phyloP scores from a whole-genome alignment of 495 filamentous ascomycete species.

The Viridothelium virens region DNA sequence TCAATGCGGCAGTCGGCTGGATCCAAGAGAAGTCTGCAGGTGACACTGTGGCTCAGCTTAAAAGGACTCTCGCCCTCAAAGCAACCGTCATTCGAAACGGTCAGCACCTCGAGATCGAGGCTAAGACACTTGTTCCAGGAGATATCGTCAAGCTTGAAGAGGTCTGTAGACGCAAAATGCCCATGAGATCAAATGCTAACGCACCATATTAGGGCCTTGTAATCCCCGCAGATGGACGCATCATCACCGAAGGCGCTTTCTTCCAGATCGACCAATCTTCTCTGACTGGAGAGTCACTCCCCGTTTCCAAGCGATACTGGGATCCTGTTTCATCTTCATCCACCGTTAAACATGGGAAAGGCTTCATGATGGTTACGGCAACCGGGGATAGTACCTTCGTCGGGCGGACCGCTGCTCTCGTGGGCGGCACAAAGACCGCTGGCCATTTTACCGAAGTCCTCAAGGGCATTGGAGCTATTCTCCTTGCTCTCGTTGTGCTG shows the following conservation, averaged over 20 bases:
- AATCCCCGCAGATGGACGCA: slow-evolving; percentile 77
- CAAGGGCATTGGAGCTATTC: slow-evolving; percentile 74
- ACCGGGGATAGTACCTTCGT: slow-evolving; percentile 86
- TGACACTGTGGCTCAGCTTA: slow-evolving; percentile 84
- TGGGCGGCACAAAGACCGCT: slow-evolving; percentile 61
- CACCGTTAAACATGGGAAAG: slow-evolving; percentile 81
- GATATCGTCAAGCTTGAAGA: slow-evolving; percentile 86
- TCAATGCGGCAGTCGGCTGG: slow-evolving; percentile 83
- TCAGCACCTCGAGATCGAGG: slow-evolving; percentile 60
- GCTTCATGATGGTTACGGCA: slow-evolving; percentile 68
- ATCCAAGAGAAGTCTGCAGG: slow-evolving; percentile 83
- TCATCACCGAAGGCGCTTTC: slow-evolving; percentile 70
- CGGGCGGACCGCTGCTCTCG: slow-evolving; percentile 77
- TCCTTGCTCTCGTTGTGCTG: slow-evolving; percentile 72
- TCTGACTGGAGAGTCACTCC: slow-evolving; percentile 87
- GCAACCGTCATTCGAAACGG: slow-evolving; percentile 77
- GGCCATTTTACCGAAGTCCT: slow-evolving; percentile 89
- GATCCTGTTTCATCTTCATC: slow-evolving; percentile 79
- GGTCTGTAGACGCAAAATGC: slow-evolving; percentile 34
- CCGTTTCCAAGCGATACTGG: slow-evolving; percentile 75
- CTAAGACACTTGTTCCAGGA: slow-evolving; percentile 75
- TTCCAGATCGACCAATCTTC: slow-evolving; percentile 88
- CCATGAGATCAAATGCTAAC: background rate
- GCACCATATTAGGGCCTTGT: slow-evolving; percentile 57
- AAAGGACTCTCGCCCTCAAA: slow-evolving; percentile 81